A percentile compares a stretch with the other conserved stretches of the same genome.
phyloP scores from a whole-genome alignment of 441 rosid genomes.

The Populus hybrid region DNA sequence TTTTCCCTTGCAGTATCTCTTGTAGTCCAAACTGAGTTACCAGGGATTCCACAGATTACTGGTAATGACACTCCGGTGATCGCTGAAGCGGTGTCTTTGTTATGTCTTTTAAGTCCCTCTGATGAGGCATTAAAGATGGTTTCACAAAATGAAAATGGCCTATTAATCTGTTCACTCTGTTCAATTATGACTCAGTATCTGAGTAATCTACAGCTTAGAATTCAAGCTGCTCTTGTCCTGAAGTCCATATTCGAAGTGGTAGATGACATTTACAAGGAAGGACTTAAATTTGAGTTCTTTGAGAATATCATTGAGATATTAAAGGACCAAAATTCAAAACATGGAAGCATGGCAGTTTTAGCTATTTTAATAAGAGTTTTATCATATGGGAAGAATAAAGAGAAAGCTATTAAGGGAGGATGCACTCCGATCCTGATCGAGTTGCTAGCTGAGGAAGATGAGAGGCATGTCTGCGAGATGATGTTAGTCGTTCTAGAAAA shows the following conservation, averaged over 20 bases:
- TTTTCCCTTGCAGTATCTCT: conserved; percentile 16
- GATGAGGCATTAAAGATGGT: conserved; percentile 14
- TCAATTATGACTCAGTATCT: conserved; percentile 3
- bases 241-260: conserved; percentile 22
- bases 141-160: conserved; percentile 19
- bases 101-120: conserved; percentile 22
- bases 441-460: conserved; percentile 19
- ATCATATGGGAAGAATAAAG: conserved; percentile 17
- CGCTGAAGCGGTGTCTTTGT: conserved; percentile 21
- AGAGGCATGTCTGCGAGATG: conserved; percentile 17
- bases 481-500: conserved; percentile 23
- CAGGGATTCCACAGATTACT: background rate
- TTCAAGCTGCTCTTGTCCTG: conserved; percentile 17
- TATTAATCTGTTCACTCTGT: conserved; percentile 15
- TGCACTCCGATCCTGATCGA: conserved; percentile 16
- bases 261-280: conserved; percentile 18
- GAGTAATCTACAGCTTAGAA: conserved; percentile 9
- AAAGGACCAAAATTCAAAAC: conserved; percentile 24
- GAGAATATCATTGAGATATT: conserved; percentile 22
- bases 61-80: background rate
- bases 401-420: conserved; percentile 21
- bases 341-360: conserved; percentile 18
- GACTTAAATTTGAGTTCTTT: conserved; percentile 15
- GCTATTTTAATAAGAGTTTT: conserved; percentile 19
- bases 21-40: background rate